Evolutionary conservation across 2,329 filamentous ascomycete species (phyloP).

Genomic region (Fusarium cicatricum): DNA sequence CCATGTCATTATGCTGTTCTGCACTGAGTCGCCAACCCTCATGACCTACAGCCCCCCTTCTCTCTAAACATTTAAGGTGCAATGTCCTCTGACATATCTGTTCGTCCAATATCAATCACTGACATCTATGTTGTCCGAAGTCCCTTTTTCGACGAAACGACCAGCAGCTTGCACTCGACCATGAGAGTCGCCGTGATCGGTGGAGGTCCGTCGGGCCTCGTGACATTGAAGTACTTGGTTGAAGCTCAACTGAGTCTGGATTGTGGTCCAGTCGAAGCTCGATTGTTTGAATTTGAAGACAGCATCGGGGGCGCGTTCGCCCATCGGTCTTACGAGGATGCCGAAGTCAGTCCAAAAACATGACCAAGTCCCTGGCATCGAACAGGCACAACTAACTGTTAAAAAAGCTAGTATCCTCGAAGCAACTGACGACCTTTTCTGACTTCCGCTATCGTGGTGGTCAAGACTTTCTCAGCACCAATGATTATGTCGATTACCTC

Average conservation of each 20-base stretch:
- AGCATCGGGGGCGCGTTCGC: slow-evolving; percentile 7
- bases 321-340: slow-evolving; percentile 9
- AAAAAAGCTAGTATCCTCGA: slow-evolving; percentile 55
- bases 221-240: slow-evolving; percentile 5
- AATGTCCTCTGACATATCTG: too few species aligned
- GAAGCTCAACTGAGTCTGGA: slow-evolving; percentile 3
- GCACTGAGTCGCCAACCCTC: too few species aligned
- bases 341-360: not conserved
- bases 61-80: too few species aligned
- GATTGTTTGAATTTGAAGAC: slow-evolving; percentile 1
- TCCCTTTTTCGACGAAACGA: too few species aligned
- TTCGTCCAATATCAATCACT: too few species aligned
- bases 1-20: too few species aligned
- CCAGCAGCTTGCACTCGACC: too few species aligned
- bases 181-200: slow-evolving; percentile 12
- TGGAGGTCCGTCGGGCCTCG: slow-evolving; percentile 5
- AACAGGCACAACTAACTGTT: too few species aligned
- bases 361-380: too few species aligned
- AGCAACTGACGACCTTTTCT: slow-evolving; percentile 56
- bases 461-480: slow-evolving; percentile 52
- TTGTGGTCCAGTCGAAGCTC: slow-evolving; percentile 3
- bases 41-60: too few species aligned
- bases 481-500: slow-evolving; percentile 51
- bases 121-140: too few species aligned
- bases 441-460: slow-evolving; percentile 51